These are phyloP conservation scores for Penicillium thymicola DNA, from an alignment of 2,329 filamentous ascomycete genomes.

Conservation along the genomic window DNA sequence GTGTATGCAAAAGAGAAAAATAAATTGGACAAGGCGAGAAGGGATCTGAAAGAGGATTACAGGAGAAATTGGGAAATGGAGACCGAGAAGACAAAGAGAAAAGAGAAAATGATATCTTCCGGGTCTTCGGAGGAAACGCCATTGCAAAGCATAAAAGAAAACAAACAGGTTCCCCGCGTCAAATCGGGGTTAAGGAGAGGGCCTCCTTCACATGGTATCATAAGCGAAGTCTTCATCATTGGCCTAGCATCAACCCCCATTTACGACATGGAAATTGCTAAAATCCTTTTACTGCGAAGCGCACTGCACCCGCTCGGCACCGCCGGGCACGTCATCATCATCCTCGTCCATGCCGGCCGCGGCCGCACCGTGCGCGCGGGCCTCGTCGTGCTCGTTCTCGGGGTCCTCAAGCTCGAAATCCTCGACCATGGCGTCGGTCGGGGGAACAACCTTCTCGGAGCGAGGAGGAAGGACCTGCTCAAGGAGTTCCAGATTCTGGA, in stretches of 20 bases:
- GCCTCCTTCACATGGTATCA: conserved; percentile 34
- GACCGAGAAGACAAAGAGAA: conserved; percentile 12
- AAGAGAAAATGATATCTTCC: conserved; percentile 28
- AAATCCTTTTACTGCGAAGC: conserved; percentile 47
- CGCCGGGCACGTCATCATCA: conserved; percentile 54
- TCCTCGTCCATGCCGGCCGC: conserved; percentile 65
- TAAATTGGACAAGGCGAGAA: conserved; percentile 1
- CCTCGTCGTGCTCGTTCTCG: conserved; percentile 63
- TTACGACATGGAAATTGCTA: conserved; percentile 7
- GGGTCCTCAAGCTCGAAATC: conserved; percentile 83
- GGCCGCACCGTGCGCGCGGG: conserved; percentile 65
- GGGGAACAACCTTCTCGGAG: conserved; percentile 62
- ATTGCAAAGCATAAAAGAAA: conserved; percentile 32
- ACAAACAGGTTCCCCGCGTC: conserved; percentile 22
- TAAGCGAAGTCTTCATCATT: conserved; percentile 35
- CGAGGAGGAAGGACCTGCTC: conserved; percentile 80
- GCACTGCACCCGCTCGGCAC: conserved; percentile 51
- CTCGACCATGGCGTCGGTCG: conserved; percentile 85
- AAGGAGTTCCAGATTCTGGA: conserved; percentile 71
- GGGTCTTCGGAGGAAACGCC: conserved; percentile 35
- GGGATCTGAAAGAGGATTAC: conserved; percentile 14
- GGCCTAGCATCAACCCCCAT: conserved; percentile 22
- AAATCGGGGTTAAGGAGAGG: conserved; percentile 19
- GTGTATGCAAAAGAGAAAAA: conserved; percentile 5
- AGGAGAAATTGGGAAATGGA: conserved; percentile 8